Conservation (phyloP, 768 basidiomycete species). For the Cytidiella melzeri region DNA sequence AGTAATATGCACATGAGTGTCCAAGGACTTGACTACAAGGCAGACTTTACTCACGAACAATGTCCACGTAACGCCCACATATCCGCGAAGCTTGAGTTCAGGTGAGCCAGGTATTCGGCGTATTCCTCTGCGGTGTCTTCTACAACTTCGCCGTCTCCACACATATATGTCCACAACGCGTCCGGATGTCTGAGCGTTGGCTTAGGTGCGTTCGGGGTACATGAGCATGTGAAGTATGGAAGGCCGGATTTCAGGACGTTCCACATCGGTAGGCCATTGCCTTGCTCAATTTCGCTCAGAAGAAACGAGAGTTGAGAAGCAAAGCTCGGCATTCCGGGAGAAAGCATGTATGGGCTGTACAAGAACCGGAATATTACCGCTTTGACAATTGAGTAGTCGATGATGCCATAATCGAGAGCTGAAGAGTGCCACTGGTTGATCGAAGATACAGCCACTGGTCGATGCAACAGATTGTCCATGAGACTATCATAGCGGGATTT, state of each 20-base stretch:
- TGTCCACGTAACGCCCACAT: not conserved
- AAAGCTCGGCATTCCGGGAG: not conserved
- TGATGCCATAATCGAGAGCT: slow-evolving; percentile 1
- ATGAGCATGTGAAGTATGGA: not conserved
- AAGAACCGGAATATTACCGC: not conserved
- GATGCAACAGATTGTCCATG: slow-evolving; percentile 3
- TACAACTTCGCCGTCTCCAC: slow-evolving; percentile 10
- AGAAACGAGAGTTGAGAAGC: not conserved
- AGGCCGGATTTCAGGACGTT: not conserved
- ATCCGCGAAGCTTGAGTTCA: slow-evolving; percentile 13
- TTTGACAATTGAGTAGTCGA: slow-evolving; percentile 7
- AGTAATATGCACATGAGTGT: not conserved
- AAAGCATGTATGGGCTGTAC: slow-evolving; percentile 4
- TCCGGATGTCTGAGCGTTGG: not conserved
- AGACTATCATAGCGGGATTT: slow-evolving; percentile 12
- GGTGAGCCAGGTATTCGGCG: slow-evolving; percentile 1
- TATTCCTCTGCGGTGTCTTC: slow-evolving; percentile 5
- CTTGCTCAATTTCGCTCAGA: slow-evolving; percentile 1
- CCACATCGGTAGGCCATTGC: slow-evolving; percentile 2
- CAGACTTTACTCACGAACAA: not conserved
- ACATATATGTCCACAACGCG: slow-evolving; percentile 6
- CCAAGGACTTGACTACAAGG: not conserved
- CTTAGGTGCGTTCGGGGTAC: not conserved
- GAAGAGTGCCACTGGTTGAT: not conserved
- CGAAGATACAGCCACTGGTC: not conserved